Percentiles rank a stretch among this genome's conserved stretches.
These are phyloP conservation scores for Penicillium canariense DNA, from an alignment of 495 filamentous ascomycete species.

Conservation along the genomic window DNA sequence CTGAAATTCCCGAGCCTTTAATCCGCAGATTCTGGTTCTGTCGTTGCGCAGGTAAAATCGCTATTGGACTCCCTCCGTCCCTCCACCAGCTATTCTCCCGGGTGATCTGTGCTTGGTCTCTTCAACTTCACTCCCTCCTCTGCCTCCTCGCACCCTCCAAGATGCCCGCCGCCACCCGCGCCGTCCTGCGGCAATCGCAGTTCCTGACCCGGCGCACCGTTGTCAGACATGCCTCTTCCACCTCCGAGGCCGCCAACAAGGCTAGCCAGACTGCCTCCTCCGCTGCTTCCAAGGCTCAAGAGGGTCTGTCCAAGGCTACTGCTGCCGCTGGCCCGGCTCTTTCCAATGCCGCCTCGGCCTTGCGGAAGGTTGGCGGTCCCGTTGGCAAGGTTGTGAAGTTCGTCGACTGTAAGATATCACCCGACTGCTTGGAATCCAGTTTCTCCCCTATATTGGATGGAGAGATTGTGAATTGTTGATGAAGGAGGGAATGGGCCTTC, in stretches of 20 bases:
- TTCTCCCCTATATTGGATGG: not conserved
- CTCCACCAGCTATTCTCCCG: slow-evolving; percentile 31
- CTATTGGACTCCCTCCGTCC: slow-evolving; percentile 43
- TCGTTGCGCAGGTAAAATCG: slow-evolving; percentile 40
- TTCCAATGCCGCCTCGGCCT: slow-evolving; percentile 63
- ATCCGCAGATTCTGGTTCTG: slow-evolving; percentile 45
- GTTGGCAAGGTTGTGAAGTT: slow-evolving; percentile 78
- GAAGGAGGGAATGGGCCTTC: not conserved
- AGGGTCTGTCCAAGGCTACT: slow-evolving; percentile 82
- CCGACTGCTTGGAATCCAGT: not conserved
- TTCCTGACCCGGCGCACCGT: slow-evolving; percentile 55
- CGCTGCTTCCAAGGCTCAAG: slow-evolving; percentile 70
- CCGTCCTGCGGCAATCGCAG: slow-evolving; percentile 60
- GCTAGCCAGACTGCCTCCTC: slow-evolving; percentile 63
- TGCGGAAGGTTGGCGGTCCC: slow-evolving; percentile 79
- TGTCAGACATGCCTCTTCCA: slow-evolving; percentile 62
- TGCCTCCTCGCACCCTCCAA: slow-evolving; percentile 32
- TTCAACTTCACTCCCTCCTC: slow-evolving; percentile 28
- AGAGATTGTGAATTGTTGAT: not conserved
- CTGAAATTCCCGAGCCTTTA: slow-evolving; percentile 47
- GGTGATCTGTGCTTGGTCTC: slow-evolving; percentile 26
- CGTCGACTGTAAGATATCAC: slow-evolving; percentile 72
- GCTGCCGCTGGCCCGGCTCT: slow-evolving; percentile 77
- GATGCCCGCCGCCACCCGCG: slow-evolving; percentile 54
- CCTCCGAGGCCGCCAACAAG: slow-evolving; percentile 68